Evolutionary conservation across 768 basidiomycete species (phyloP), one percentile per base, ranked within the genome.

Genomic region (Psilocybe azurescens): DNA sequence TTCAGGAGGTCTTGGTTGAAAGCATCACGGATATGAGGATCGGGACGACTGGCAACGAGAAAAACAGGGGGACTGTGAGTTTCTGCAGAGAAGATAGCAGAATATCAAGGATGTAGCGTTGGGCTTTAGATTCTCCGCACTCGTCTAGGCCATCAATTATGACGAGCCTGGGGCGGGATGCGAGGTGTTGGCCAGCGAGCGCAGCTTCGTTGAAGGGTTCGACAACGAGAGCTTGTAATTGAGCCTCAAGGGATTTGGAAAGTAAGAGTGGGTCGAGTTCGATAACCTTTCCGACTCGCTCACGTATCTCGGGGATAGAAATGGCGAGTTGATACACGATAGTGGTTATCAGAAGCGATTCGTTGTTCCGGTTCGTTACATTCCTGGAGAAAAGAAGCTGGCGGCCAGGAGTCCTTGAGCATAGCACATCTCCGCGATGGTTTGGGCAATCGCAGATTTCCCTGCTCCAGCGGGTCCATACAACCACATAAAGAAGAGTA

Each of bases 131-230:
- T 6, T 53, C 51, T 3, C 47, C 52, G 39, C 68, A 72, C 57
- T 72, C 69, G 47, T 72, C 64, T 30, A 72, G 58, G 2, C 69
- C 71, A 24, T 72, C 71, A 5, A 72, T 60, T n/a, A 69, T 59
- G n/a, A 72, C 62, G 1, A 72, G 36, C 1, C 46, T 54, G 0
- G 67, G 67, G 7, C 55, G 44, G n/a, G 59, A 58, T 0, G 11
- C 30, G 5, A 52, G 41, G 9, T 39, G 10, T 8, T 60, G 28
- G 3, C 49, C 38, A 7, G 38, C 30, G 16, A 51, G 14, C 20
- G 56, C 18, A 5, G 60, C 44, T 4, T 52, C 50, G 11, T 58
- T 58, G 8, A 67, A n/a, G 6, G 65, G 68, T 11, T 65, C 32
- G 1, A 67, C 49, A 32, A 67, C 39, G 20, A 67, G 63, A 6